Evolutionary conservation across 2,329 filamentous ascomycete species (phyloP).

Genomic region (Colletotrichum noveboracense): DNA sequence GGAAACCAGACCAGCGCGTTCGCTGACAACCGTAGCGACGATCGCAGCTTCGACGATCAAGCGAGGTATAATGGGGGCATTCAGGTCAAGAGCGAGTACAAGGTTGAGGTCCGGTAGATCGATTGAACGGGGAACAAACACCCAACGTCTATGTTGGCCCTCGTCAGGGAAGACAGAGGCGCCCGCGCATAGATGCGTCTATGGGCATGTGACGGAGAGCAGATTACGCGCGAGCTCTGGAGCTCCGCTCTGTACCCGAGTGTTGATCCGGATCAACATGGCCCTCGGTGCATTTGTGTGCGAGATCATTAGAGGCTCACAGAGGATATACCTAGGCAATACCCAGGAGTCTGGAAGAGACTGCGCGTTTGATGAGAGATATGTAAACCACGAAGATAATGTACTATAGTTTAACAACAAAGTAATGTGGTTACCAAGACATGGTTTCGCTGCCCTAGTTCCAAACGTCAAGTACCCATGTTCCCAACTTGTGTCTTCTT

Average conservation of each 20-base stretch:
- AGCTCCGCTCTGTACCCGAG: neutral
- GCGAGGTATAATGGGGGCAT: neutral
- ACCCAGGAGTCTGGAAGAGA: neutral
- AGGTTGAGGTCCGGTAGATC: neutral
- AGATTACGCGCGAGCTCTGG: neutral
- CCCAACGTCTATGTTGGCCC: neutral
- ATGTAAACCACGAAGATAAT: neutral
- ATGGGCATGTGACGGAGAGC: neutral
- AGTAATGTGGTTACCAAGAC: neutral
- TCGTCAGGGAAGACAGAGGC: neutral
- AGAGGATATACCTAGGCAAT: neutral
- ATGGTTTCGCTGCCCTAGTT: neutral
- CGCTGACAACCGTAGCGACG: neutral
- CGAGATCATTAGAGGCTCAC: neutral
- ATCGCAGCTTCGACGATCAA: neutral
- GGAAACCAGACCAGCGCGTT: neutral
- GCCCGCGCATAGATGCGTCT: neutral
- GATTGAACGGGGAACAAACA: neutral
- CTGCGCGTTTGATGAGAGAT: neutral
- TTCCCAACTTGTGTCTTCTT: neutral
- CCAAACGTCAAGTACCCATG: neutral
- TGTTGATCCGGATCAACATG: neutral
- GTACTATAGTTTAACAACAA: neutral
- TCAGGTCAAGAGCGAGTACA: slow-evolving; percentile 13
- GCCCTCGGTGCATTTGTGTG: neutral